These are phyloP conservation scores for Aspergillus baeticus DNA, from an alignment of 495 filamentous ascomycete genomes.

Conservation along the genomic window DNA sequence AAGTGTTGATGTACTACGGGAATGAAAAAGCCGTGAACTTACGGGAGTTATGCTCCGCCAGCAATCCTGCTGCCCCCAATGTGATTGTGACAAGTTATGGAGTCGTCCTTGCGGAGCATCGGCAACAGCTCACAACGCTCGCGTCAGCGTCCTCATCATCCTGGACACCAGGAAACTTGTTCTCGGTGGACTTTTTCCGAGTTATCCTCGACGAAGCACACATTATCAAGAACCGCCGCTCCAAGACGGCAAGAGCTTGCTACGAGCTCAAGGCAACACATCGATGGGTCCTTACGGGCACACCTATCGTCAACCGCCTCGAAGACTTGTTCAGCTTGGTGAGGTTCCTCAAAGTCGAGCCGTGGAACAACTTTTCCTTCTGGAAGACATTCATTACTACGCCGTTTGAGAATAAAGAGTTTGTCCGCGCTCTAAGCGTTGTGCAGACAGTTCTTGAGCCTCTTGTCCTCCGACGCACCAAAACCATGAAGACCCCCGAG, in stretches of 20 bases:
- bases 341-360: conserved; percentile 87
- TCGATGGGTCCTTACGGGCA: conserved; percentile 92
- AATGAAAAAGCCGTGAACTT: conserved; percentile 76
- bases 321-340: conserved; percentile 97
- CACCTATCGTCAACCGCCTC: conserved; percentile 92
- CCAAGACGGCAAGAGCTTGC: conserved; percentile 89
- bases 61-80: conserved; percentile 77
- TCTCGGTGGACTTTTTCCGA: conserved; percentile 89
- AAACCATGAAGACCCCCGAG: conserved; percentile 95
- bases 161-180: conserved; percentile 70
- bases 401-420: conserved; percentile 93
- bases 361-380: conserved; percentile 97
- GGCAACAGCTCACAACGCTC: conserved; percentile 52
- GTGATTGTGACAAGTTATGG: conserved; percentile 97
- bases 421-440: conserved; percentile 88
- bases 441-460: conserved; percentile 97
- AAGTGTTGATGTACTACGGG: conserved; percentile 87
- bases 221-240: conserved; percentile 84
- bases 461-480: conserved; percentile 90
- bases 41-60: conserved; percentile 69
- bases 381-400: conserved; percentile 99
- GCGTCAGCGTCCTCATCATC: conserved; percentile 48
- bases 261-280: conserved; percentile 83
- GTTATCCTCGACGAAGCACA: conserved; percentile 96
- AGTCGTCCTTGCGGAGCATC: conserved; percentile 85